These are phyloP conservation scores for Mycena epipterygia DNA, from an alignment of 768 basidiomycete genomes.

Conservation along the genomic window DNA sequence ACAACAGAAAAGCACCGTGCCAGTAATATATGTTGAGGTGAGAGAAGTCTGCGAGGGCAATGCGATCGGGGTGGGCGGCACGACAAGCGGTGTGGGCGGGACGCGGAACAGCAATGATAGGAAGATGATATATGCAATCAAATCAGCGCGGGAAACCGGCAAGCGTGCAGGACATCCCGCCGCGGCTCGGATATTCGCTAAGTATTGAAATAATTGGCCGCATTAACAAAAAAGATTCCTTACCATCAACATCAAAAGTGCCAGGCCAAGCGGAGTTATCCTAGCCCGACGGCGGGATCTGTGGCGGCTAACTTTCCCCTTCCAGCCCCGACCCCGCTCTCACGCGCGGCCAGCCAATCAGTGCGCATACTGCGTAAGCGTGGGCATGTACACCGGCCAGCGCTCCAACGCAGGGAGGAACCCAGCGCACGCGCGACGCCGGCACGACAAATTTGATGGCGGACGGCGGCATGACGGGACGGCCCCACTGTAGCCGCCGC, in stretches of 20 bases:
- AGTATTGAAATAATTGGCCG: slow-evolving; percentile 1
- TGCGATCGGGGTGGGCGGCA: slow-evolving; percentile 7
- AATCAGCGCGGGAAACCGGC: slow-evolving; percentile 10
- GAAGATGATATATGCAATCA: neutral
- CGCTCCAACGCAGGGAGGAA: too few species aligned
- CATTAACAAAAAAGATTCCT: slow-evolving; percentile 1
- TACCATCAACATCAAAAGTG: slow-evolving; percentile 14
- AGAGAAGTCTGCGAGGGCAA: slow-evolving; percentile 3
- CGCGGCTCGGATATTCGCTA: slow-evolving; percentile 13
- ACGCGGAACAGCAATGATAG: slow-evolving; percentile 3
- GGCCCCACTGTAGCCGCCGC: too few species aligned
- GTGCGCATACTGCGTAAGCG: too few species aligned
- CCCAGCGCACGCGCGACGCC: too few species aligned
- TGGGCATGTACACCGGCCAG: too few species aligned
- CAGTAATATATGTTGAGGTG: slow-evolving; percentile 7
- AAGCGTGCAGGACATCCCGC: slow-evolving; percentile 1
- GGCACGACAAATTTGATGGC: too few species aligned
- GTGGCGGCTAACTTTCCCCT: too few species aligned
- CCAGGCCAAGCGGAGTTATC: slow-evolving; percentile 11
- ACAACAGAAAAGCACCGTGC: slow-evolving; percentile 3
- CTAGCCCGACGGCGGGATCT: neutral
- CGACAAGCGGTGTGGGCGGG: slow-evolving; percentile 6
- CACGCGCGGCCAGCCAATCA: too few species aligned
- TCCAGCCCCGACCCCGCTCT: too few species aligned
- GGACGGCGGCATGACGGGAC: too few species aligned